A percentile compares a stretch with the other conserved stretches of the same genome.
phyloP scores from a whole-genome alignment of 1,284 basidiomycete genomes.

The Ceratobasidium sp. region DNA sequence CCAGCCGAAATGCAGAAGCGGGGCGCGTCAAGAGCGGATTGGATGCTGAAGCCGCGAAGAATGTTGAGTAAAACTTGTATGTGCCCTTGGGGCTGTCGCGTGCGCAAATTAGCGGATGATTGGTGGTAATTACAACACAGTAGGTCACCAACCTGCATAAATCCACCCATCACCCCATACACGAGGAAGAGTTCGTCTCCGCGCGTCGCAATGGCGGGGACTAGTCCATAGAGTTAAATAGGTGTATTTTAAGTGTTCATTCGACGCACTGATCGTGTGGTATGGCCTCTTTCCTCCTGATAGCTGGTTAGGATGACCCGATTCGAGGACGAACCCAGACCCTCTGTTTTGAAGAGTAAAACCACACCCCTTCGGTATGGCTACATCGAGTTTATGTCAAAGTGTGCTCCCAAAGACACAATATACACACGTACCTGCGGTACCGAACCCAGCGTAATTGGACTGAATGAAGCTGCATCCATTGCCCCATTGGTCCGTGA shows the following conservation, averaged over 20 bases:
- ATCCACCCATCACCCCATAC: conserved; percentile 95
- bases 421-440: conserved; percentile 67
- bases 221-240: conserved; percentile 31
- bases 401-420: neutral
- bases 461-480: conserved; percentile 96
- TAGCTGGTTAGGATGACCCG: conserved; percentile 87
- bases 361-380: conserved; percentile 91
- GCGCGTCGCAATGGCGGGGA: conserved; percentile 89
- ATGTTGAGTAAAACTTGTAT: conserved; percentile 94
- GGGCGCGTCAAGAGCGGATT: conserved; percentile 90
- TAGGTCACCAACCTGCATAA: conserved; percentile 79
- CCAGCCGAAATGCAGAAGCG: conserved; percentile 96
- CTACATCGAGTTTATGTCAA: conserved; percentile 57
- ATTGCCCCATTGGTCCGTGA: conserved; percentile 91
- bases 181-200: conserved; percentile 87
- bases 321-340: conserved; percentile 81
- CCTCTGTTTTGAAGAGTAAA: conserved; percentile 98
- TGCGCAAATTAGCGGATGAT: conserved; percentile 12
- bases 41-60: conserved; percentile 85
- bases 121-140: conserved; percentile 30
- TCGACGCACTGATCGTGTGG: conserved; percentile 83
- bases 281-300: conserved; percentile 88
- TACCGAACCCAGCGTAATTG: conserved; percentile 89
- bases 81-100: conserved; percentile 83
- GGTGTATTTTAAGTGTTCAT: too few species aligned